Conservation (phyloP, 1,139 yeast genomes). For the Candida gigantensis region DNA sequence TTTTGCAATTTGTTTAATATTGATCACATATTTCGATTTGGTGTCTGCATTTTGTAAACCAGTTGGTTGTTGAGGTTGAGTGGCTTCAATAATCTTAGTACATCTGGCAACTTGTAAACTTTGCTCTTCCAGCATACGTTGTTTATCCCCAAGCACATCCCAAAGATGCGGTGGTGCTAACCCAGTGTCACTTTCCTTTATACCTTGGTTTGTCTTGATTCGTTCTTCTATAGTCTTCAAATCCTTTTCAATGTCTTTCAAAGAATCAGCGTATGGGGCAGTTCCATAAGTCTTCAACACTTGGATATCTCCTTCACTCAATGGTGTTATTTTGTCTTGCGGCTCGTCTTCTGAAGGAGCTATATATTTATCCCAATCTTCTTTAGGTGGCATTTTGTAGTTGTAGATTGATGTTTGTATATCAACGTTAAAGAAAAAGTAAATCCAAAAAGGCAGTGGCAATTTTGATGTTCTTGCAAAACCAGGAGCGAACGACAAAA, state of each 20-base stretch:
- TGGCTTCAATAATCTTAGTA: constrained; percentile 86
- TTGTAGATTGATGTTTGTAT: background rate
- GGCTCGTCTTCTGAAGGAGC: constrained; percentile 74
- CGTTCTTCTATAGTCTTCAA: constrained; percentile 78
- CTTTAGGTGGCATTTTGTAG: constrained; percentile 71
- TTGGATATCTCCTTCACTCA: constrained; percentile 95
- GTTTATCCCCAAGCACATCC: constrained; percentile 97
- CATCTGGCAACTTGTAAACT: constrained; percentile 98
- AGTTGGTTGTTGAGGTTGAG: constrained; percentile 36
- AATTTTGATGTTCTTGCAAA: no score
- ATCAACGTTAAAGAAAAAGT: background rate
- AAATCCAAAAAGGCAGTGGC: background rate
- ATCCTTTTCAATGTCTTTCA: constrained; percentile 83
- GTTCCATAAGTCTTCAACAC: constrained; percentile 96
- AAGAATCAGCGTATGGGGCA: constrained; percentile 86
- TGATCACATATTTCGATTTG: constrained; percentile 89
- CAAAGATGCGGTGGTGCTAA: constrained; percentile 93
- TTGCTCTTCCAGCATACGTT: constrained; percentile 88
- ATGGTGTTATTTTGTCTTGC: constrained; percentile 79
- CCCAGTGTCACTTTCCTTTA: constrained; percentile 95
- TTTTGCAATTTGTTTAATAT: constrained; percentile 96
- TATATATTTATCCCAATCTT: constrained; percentile 96
- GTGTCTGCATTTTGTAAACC: constrained; percentile 65
- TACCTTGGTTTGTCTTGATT: constrained; percentile 91
- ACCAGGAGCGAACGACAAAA: constrained; percentile 1